Base-by-base conservation (phyloP, 257 asterid genomes). In the Coffea eugenioides region DNA sequence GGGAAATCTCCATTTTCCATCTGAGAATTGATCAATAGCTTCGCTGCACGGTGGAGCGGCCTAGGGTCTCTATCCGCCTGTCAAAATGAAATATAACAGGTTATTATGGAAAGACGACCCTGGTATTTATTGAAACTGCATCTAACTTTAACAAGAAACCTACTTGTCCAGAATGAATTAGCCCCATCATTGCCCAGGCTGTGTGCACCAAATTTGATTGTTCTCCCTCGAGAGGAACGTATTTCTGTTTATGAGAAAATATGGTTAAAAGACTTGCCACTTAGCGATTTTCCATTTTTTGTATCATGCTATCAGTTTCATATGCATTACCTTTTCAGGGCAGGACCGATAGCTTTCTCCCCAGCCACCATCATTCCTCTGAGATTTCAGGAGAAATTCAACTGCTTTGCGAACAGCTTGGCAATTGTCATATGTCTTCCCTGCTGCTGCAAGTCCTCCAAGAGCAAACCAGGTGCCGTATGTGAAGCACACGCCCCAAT, bases 291-390 rank as follows among this genome's bases (percentile, higher is more conserved):
- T 39, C 41, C 41, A 8, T 2, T 21, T 10, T 75, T 6, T 18
- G 56, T 2, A n/a, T 46, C 12, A 51, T 43, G 16, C 54, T 20
- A 45, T 25, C 25, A 45, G 52, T 2, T 39, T 16, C 18, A 56
- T 46, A 25, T 9, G 4, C 54, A 61, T n/a, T 74, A 94, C 98
- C 97, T 91, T 92, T 23, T 86, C 87, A 0, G 98, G 97, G 79
- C 98, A 91, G 16, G 97, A 94, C 48, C 88, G 92, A 74, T 90
- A 94, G 90, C 98, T 94, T 81, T 94, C 97, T 20, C 98, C 97
- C 98, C 98, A 91, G 6, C 98, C 98, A 48, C 98, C 98, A 80
- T 94, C 90, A 16, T 70, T 86, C 36, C 88, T 89, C 54, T 94
- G 97, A 68, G 92, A 79, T 48, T 80, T 84, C 2, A 92, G 82